phyloP scores from a whole-genome alignment of 129 eudicot species.

The Helianthus tuberosus region DNA sequence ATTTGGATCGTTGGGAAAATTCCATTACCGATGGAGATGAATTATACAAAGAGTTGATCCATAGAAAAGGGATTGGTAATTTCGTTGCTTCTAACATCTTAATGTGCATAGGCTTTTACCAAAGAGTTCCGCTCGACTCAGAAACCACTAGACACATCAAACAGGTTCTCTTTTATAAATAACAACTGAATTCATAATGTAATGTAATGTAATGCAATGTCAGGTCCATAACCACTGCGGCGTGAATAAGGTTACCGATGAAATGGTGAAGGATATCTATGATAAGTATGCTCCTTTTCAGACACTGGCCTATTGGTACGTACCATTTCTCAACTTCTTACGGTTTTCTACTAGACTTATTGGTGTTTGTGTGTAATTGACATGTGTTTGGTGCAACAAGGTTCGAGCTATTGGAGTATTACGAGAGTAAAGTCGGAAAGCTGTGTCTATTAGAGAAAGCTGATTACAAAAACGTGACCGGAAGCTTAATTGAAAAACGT shows the following conservation, averaged over 20 bases:
- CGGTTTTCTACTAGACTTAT: too few species aligned
- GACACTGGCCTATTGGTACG: constrained; percentile 46
- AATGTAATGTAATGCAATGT: not conserved
- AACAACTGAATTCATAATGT: not conserved
- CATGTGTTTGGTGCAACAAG: not conserved
- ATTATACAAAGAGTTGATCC: constrained; percentile 1
- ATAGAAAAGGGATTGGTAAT: constrained; percentile 36
- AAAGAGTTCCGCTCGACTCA: constrained; percentile 41
- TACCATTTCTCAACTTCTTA: not conserved
- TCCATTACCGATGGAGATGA: constrained; percentile 1
- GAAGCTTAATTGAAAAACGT: not conserved
- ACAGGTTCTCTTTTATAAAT: constrained; percentile 17
- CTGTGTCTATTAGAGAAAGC: constrained; percentile 2
- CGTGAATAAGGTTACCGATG: not conserved
- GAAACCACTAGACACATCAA: constrained; percentile 45
- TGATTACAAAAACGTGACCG: constrained; percentile 6
- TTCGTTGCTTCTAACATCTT: constrained; percentile 28
- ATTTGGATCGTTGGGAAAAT: not conserved
- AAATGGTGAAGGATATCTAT: constrained; percentile 30
- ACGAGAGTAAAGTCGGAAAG: constrained; percentile 28
- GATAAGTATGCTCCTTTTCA: constrained; percentile 50
- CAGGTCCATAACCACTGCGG: not conserved
- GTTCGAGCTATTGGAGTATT: constrained; percentile 26
- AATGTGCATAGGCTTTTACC: constrained; percentile 49
- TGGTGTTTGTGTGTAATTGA: too few species aligned